Evolutionary conservation across 768 basidiomycete genomes (phyloP), one percentile per base, ranked within the genome.

Genomic region (Auricularia auricula-judae): DNA sequence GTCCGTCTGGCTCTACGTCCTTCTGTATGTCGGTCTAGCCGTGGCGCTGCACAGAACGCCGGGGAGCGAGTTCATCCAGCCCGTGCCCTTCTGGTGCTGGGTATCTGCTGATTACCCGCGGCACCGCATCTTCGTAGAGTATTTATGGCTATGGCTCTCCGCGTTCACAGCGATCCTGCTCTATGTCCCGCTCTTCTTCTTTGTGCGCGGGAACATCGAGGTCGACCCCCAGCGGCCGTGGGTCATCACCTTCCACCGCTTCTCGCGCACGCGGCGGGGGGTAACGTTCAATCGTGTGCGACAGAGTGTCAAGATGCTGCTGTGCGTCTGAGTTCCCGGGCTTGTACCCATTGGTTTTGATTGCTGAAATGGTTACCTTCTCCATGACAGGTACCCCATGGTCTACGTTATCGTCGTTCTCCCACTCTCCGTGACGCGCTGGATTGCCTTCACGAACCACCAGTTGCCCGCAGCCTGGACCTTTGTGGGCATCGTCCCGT

Each of bases 61-160:
- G 14, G 56, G 56, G 7, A 5, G 8, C 56, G 56, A 59, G 56
- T 18, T 42, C 65, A 54, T 16, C 34, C 16, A 59, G 56, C 23
- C 12, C 7, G 63, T 43, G 11, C 47, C 39, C 33, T 61, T 39
- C 43, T 43, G 21, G 79, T 81, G 80, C 67, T 80, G 79, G 79
- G 76, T 81, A 63, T 71, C 74, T 42, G 54, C 70, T 4, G 7
- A 10, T 7, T 76, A 71, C 67, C 34, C 69, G 1, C 65, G 66
- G 2, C 72, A 75, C 65, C 72, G 75, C n/a, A 71, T 80, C 16
- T 74, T 65, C 58, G 79, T 77, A 1, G 79, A 80, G 68, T 81
- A 81, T 63, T 34, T 78, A 18, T 81, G 80, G 80, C 71, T 80
- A 47, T 80, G 80, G 80, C 54, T 77, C 42, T 73, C 79, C 4